Evolutionary conservation across 2,329 filamentous ascomycete genomes (phyloP).

Genomic region (Tolypocladium ovalisporum): DNA sequence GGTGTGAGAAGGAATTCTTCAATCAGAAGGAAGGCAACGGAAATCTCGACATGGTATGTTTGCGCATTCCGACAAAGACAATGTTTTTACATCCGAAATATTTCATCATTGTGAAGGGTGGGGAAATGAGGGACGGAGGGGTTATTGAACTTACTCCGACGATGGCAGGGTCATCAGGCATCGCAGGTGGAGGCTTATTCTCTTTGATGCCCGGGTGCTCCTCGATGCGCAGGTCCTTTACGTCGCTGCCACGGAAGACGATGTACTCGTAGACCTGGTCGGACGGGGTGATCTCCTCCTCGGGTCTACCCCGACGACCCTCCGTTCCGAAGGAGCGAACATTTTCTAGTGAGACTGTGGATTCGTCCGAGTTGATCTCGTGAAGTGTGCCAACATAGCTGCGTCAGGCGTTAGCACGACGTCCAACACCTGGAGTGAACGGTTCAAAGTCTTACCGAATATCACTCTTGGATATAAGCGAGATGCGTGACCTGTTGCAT

Average conservation of each 20-base stretch:
- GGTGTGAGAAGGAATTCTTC: conserved; percentile 1
- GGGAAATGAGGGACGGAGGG: conserved; percentile 1
- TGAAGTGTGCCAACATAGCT: conserved; percentile 95
- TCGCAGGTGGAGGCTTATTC: conserved; percentile 60
- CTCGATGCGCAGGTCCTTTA: conserved; percentile 94
- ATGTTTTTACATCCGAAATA: conserved; percentile 91
- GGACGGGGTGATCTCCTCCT: conserved; percentile 74
- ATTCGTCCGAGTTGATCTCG: conserved; percentile 95
- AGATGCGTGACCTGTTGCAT: conserved; percentile 66
- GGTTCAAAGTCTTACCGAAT: conserved; percentile 59
- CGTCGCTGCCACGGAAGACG: conserved; percentile 94
- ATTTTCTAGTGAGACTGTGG: conserved; percentile 94
- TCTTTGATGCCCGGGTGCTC: conserved; percentile 66
- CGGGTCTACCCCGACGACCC: conserved; percentile 66
- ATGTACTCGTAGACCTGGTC: conserved; percentile 96
- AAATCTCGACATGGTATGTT: conserved; percentile 89
- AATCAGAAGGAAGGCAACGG: conserved; percentile 99
- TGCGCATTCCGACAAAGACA: conserved; percentile 82
- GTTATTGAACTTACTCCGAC: conserved; percentile 70
- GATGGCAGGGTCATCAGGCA: conserved; percentile 93
- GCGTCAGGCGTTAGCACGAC: conserved; percentile 21
- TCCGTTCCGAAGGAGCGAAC: conserved; percentile 92
- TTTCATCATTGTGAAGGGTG: conserved; percentile 64
- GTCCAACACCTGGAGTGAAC: conserved; percentile 2
- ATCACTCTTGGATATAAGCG: conserved; percentile 92